Evolutionary conservation across 1,284 basidiomycete genomes (phyloP).

Genomic region (Mycena sp.): DNA sequence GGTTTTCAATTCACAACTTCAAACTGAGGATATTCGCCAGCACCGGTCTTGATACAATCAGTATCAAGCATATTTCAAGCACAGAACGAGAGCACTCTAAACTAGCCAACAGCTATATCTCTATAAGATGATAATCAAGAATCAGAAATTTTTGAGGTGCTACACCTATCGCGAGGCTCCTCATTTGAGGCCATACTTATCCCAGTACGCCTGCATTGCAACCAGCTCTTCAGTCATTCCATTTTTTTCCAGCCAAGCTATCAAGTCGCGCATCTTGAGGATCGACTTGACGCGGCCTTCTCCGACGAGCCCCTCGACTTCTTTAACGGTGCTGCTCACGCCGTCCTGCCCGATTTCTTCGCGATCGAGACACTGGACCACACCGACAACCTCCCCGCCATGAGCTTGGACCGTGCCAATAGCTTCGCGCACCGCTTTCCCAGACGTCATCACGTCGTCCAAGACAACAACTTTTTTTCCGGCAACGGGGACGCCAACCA

Average conservation of each 20-base stretch:
- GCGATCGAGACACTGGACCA: slow-evolving; percentile 91
- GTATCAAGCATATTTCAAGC: too few species aligned
- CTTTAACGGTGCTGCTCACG: slow-evolving; percentile 79
- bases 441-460: slow-evolving; percentile 98
- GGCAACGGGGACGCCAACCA: slow-evolving; percentile 87
- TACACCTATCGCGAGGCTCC: too few species aligned
- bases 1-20: too few species aligned
- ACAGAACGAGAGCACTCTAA: too few species aligned
- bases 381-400: slow-evolving; percentile 87
- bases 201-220: slow-evolving; percentile 85
- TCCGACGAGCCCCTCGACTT: slow-evolving; percentile 80
- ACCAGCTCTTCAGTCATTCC: slow-evolving; percentile 73
- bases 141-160: too few species aligned
- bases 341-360: slow-evolving; percentile 87
- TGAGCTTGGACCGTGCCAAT: slow-evolving; percentile 75
- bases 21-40: too few species aligned
- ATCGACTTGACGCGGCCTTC: slow-evolving; percentile 80
- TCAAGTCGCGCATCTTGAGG: slow-evolving; percentile 88
- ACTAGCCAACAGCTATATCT: too few species aligned
- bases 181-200: slow-evolving; percentile 78
- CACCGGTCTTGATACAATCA: too few species aligned
- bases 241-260: slow-evolving; percentile 82
- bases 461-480: slow-evolving; percentile 88
- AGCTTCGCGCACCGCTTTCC: slow-evolving; percentile 89
- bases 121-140: too few species aligned